Conservation (phyloP, 2,329 filamentous ascomycete genomes). For the Fusarium gaditjirri region DNA sequence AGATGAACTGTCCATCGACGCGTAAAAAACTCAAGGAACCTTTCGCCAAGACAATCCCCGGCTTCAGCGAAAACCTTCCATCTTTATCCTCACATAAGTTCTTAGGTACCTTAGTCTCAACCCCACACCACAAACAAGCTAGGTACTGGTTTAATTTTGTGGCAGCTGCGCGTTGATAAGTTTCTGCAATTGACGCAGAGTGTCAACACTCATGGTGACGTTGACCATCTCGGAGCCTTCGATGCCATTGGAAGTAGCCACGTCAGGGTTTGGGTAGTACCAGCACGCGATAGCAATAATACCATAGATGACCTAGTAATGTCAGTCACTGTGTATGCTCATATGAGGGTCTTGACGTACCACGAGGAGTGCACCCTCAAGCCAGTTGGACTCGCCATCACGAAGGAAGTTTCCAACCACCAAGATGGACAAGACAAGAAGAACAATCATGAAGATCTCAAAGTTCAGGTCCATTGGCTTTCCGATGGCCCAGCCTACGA, state of each 20-base stretch:
- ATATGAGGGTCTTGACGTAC: constrained; percentile 46
- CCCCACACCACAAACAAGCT: too few species aligned
- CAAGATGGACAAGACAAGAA: constrained; percentile 78
- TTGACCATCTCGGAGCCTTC: constrained; percentile 41
- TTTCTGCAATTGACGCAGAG: constrained; percentile 43
- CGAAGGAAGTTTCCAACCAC: constrained; percentile 80
- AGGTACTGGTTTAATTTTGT: not conserved
- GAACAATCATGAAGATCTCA: constrained; percentile 79
- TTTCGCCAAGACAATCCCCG: accelerated
- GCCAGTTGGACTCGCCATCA: constrained; percentile 79
- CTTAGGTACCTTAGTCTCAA: too few species aligned
- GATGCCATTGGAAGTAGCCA: constrained; percentile 49
- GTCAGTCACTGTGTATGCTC: not conserved
- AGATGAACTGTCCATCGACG: accelerated
- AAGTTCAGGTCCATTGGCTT: constrained; percentile 77
- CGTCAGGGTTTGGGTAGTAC: constrained; percentile 57
- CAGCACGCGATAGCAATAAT: constrained; percentile 58
- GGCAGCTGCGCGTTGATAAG: constrained; percentile 35
- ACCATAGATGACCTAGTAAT: constrained; percentile 51
- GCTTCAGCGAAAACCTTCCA: not conserved
- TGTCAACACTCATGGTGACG: constrained; percentile 47
- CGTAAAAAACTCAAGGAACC: accelerated
- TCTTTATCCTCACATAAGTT: accelerated
- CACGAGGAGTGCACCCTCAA: constrained; percentile 77
- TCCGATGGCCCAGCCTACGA: constrained; percentile 75